Conservation (phyloP, 768 basidiomycete species). For the Baorangia bicolor region DNA sequence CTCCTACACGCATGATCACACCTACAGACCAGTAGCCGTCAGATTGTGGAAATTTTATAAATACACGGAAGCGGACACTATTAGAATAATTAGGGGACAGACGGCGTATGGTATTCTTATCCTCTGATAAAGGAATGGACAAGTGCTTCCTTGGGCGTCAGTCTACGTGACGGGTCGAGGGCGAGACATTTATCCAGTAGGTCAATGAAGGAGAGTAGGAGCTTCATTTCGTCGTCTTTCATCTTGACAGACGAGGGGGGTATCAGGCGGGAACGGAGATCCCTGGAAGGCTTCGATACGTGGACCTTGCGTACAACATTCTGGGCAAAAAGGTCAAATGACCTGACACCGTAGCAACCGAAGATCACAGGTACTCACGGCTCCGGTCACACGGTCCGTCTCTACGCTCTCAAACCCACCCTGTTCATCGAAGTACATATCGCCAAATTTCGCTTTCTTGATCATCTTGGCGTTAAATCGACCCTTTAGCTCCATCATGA, state of each 20-base stretch:
- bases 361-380: conserved; percentile 50
- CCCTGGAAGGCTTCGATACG: conserved; percentile 77
- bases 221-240: conserved; percentile 86
- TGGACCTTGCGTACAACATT: conserved; percentile 80
- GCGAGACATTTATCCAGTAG: conserved; percentile 87
- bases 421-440: conserved; percentile 92
- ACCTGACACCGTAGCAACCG: conserved; percentile 1
- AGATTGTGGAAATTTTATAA: conserved; percentile 20
- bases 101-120: conserved; percentile 23
- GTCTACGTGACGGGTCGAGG: conserved; percentile 81
- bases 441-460: conserved; percentile 91
- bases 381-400: conserved; percentile 78
- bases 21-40: conserved; percentile 10
- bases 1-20: not conserved
- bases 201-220: conserved; percentile 80
- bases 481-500: conserved; percentile 98
- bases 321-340: conserved; percentile 42
- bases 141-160: conserved; percentile 89
- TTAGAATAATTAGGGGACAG: conserved; percentile 17
- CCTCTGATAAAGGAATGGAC: conserved; percentile 83
- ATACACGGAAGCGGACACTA: conserved; percentile 21
- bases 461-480: conserved; percentile 92
- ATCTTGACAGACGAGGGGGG: conserved; percentile 75
- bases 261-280: conserved; percentile 80
- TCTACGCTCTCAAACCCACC: conserved; percentile 84